A percentile compares a stretch with the other conserved stretches of the same genome.
These are phyloP conservation scores for Rickenella mellea DNA, from an alignment of 768 basidiomycete genomes.

Conservation along the genomic window DNA sequence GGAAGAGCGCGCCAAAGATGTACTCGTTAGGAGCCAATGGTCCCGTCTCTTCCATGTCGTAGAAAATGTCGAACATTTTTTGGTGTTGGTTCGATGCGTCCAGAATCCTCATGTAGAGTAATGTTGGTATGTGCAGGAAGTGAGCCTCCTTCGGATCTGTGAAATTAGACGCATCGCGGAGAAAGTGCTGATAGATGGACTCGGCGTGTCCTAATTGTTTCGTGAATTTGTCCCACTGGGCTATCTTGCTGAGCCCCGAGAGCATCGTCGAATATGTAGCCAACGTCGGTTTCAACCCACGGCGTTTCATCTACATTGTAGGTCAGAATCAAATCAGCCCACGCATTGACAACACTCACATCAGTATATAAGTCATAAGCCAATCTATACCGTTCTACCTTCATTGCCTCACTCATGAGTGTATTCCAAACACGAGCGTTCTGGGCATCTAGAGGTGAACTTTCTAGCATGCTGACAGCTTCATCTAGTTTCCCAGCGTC, in stretches of 20 bases:
- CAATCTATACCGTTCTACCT: conserved; percentile 44
- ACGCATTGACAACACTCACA: conserved; percentile 27
- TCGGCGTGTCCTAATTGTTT: conserved; percentile 58
- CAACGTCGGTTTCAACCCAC: conserved; percentile 61
- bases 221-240: conserved; percentile 41
- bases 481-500: conserved; percentile 45
- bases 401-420: conserved; percentile 57
- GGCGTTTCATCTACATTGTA: conserved; percentile 65
- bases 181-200: conserved; percentile 49
- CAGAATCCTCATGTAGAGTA: conserved; percentile 58
- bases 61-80: conserved; percentile 68
- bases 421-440: conserved; percentile 76
- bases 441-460: conserved; percentile 61
- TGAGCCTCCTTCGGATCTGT: conserved; percentile 38
- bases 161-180: conserved; percentile 37
- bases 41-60: conserved; percentile 54
- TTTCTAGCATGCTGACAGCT: conserved; percentile 60
- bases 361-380: conserved; percentile 62
- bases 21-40: conserved; percentile 49
- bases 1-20: conserved; percentile 61
- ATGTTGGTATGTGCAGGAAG: conserved; percentile 39
- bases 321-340: background rate
- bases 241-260: conserved; percentile 49
- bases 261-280: conserved; percentile 67
- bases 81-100: conserved; percentile 51